Evolutionary conservation across 2,329 filamentous ascomycete species (phyloP), one percentile per base, ranked within the genome.

Genomic region (Aureobasidium sp.): DNA sequence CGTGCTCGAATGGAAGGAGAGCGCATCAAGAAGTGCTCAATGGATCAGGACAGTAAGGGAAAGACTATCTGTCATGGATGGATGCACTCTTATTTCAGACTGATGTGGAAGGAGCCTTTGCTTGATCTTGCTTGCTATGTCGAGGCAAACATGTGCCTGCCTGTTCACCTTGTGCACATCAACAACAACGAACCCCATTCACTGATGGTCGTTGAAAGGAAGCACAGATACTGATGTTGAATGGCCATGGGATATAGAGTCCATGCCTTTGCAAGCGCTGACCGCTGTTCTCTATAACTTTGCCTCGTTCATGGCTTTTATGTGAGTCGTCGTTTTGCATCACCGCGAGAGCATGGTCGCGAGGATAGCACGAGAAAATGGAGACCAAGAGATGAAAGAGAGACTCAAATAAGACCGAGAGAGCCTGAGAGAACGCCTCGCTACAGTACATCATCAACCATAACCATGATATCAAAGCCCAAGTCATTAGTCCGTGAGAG

Each of bases 381-480:
- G 4, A 24, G n/a, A 24, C 39, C n/a, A 40, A 17, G 12, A 35
- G 3, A 9, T 9, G 8, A 11, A 29, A 48, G 22, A 48, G 42
- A 44, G n/a, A 39, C 35, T 35, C 27, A 45, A 44, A 3, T 45
- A 35, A 33, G 14, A 57, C 31, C 31, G 22, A 29, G 50, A 52
- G 24, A 31, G 17, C 17, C 24, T 29, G 12, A 39, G n/a, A 29
- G 17, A 62, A 62, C 60, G 50, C 60, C 60, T 39, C 60, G 60
- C 60, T 62, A 40, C 45, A 48, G 15, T 48, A 48, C 49, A 39
- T 31, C 60, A 57, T 53, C 19, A 27, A 40, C 39, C 40, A 40
- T 35, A 24, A 53, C 29, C 53, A 33, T 44, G 53, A 33, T 40
- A 24, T 33, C 53, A 48, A 33, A 58, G 15, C 19, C 54, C 42